Evolutionary conservation across 148 eudicot genomes (phyloP).

Genomic region (Dysphania ambrosioides): DNA sequence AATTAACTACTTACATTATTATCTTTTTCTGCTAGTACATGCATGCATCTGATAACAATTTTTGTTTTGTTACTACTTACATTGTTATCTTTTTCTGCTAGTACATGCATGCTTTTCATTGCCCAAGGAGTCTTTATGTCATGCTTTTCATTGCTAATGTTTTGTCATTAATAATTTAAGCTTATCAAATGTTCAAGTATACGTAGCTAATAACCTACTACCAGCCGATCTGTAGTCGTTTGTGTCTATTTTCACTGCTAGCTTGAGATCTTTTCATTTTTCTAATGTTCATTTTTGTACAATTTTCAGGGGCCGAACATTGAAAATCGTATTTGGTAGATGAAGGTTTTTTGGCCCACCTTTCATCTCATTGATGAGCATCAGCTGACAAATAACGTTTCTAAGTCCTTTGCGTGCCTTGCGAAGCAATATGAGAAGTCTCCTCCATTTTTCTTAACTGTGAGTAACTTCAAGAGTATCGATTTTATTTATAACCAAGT

Average conservation of each 20-base stretch:
- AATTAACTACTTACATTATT: background rate
- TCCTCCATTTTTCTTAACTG: no score
- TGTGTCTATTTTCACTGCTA: background rate
- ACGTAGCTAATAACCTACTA: background rate
- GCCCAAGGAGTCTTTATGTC: background rate
- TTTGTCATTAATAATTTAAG: background rate
- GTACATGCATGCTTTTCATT: no score
- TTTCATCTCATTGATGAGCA: background rate
- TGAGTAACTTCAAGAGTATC: no score
- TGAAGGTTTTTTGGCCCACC: background rate
- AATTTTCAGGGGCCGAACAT: background rate
- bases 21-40: background rate
- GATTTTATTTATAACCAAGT: no score
- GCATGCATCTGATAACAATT: no score
- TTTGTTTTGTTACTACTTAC: background rate
- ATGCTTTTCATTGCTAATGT: background rate
- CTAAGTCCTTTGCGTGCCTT: conserved; percentile 1
- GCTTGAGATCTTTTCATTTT: background rate
- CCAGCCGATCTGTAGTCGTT: background rate
- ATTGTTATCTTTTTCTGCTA: background rate
- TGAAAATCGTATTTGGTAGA: background rate
- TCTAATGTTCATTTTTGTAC: background rate
- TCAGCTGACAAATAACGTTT: conserved; percentile 2
- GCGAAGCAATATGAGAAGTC: conserved; percentile 5
- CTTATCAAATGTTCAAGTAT: background rate